Evolutionary conservation across 2,329 filamentous ascomycete species (phyloP), one percentile per base, ranked within the genome.

Genomic region (Sclerotinia subarctica): DNA sequence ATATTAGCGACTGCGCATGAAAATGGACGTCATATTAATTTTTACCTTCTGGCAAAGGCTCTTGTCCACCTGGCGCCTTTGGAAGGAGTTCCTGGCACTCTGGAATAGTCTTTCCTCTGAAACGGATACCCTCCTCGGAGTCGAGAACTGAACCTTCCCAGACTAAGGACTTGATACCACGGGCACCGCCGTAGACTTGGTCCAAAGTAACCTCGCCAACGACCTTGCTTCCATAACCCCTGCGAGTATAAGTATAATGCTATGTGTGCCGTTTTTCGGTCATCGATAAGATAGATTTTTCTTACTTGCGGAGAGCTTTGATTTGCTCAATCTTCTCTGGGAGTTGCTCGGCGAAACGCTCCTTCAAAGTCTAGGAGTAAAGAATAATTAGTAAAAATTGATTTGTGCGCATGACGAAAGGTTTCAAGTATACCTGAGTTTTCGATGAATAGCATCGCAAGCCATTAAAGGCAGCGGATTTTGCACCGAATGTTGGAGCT

Each of bases 81-180:
- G 95, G 95, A 69, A 99, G 93, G 77, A 97, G 84, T 82, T 97
- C 85, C 87, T 98, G 95, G 89, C 94, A 97, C 84, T 99, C 95
- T 77, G 95, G 95, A 78, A 99, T 99, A 75, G 95, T 99, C 88
- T 94, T 95, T 85, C 95, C 95, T 80, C 95, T 91, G 90, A 99
- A 99, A 77, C 95, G 92, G 83, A 99, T 99, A 84, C 95, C 95
- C 88, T 99, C 95, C 86, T 98, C 93, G 69, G 94, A 88, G 83
- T 99, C 95, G 78, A 99, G 91, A 77, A 99, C 95, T 78, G 95
- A 99, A 77, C 94, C 89, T 83, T 99, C 95, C 95, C 95, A 99
- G 78, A 99, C 95, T 71, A 99, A 90, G 76, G 90, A 90, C 89
- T 98, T 99, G 85, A 99, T 96, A 79, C 95, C 94, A 85, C 95